Evolutionary conservation across 2,329 filamentous ascomycete species (phyloP).

Genomic region (Verticillium albo-atrum): DNA sequence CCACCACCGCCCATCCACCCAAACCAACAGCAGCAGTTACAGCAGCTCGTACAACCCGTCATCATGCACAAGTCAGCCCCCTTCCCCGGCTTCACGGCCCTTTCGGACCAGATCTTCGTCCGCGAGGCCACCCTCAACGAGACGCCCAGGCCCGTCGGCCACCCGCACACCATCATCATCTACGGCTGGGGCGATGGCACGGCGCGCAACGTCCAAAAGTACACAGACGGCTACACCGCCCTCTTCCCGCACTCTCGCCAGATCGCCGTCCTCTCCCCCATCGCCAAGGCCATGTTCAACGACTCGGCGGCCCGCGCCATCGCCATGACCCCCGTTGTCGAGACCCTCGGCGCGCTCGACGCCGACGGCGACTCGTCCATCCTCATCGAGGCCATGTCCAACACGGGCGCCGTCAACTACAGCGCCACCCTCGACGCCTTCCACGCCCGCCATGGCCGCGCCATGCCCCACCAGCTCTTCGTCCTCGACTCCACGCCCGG

Average conservation of each 20-base stretch:
- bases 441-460: constrained; percentile 59
- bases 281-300: constrained; percentile 89
- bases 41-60: neutral
- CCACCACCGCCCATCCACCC: neutral
- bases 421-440: constrained; percentile 32
- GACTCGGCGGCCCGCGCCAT: constrained; percentile 84
- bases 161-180: neutral
- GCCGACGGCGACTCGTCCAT: constrained; percentile 92
- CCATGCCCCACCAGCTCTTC: constrained; percentile 87
- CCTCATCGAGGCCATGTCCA: constrained; percentile 84
- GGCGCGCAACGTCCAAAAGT: constrained; percentile 92
- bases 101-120: neutral
- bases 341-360: constrained; percentile 82
- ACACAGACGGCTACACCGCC: constrained; percentile 72
- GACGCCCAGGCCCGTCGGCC: neutral
- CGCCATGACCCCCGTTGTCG: constrained; percentile 80
- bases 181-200: constrained; percentile 67
- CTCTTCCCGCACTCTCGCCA: constrained; percentile 70
- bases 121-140: neutral
- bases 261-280: constrained; percentile 80
- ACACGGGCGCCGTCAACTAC: constrained; percentile 83
- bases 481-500: constrained; percentile 76
- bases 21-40: neutral
- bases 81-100: constrained; percentile 39
- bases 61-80: neutral